Conservation (phyloP, 768 basidiomycete species). For the Tulasnella sp. region DNA sequence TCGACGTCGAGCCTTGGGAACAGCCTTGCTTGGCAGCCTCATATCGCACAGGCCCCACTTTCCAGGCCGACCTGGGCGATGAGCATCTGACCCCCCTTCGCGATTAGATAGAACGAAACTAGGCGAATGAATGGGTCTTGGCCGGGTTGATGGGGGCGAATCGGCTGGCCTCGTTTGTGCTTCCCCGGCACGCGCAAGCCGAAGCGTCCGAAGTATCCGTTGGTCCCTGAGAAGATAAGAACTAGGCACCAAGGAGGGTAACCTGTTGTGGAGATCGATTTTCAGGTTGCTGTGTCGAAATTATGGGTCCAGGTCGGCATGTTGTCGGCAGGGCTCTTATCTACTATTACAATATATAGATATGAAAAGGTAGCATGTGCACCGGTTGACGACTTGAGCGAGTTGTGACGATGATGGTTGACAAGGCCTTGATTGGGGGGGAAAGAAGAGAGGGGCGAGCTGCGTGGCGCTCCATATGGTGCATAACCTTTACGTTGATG, state of each 20-base stretch:
- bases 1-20: neutral
- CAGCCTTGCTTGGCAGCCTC: neutral
- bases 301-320: too few species aligned
- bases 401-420: neutral
- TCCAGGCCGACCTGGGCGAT: neutral
- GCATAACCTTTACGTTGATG: conserved; percentile 10
- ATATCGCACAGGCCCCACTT: neutral
- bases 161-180: neutral
- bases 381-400: neutral
- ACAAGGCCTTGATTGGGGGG: neutral
- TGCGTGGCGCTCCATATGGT: conserved; percentile 1
- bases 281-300: too few species aligned
- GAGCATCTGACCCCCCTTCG: neutral
- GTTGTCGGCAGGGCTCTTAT: conserved; percentile 1
- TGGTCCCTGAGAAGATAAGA: conserved; percentile 10
- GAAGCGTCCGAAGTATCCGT: neutral
- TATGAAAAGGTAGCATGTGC: neutral
- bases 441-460: neutral
- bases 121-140: neutral
- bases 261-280: neutral
- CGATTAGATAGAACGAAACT: neutral
- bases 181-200: neutral
- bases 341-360: neutral
- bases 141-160: neutral
- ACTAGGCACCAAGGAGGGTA: neutral